Evolutionary conservation across 257 asterid species (phyloP).

Genomic region (Forsythia suspensa): DNA sequence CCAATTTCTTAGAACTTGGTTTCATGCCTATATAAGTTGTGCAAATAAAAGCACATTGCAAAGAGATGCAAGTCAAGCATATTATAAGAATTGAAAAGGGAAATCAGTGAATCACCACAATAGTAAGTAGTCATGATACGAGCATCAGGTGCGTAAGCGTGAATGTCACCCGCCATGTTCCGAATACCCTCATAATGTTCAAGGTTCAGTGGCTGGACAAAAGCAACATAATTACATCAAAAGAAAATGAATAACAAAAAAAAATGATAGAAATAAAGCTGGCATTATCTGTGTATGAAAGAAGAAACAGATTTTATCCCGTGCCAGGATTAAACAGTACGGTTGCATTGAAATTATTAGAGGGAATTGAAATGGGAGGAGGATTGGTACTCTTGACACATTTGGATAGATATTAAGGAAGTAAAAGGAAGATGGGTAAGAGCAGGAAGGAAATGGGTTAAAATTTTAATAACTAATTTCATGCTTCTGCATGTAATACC

Average conservation of each 20-base stretch:
- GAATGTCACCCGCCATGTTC: conserved; percentile 89
- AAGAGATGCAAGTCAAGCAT: background rate
- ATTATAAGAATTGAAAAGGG: conserved; percentile 14
- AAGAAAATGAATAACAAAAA: background rate
- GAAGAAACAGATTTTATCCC: conserved; percentile 2
- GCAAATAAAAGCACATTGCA: conserved; percentile 16
- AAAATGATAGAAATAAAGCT: background rate
- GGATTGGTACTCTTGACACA: background rate
- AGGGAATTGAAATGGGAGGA: background rate
- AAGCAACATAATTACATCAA: conserved; percentile 23
- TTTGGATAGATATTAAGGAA: background rate
- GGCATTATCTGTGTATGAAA: background rate
- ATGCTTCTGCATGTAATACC: background rate
- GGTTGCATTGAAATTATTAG: background rate
- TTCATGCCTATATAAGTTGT: background rate
- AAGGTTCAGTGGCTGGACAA: conserved; percentile 77
- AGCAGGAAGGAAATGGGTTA: conserved; percentile 1
- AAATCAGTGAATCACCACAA: conserved; percentile 53
- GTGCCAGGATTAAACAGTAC: background rate
- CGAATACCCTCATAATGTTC: conserved; percentile 84
- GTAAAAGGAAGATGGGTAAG: background rate
- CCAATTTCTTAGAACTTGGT: background rate
- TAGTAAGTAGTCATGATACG: conserved; percentile 95
- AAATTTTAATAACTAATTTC: background rate
- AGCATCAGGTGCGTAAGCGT: conserved; percentile 98